A percentile compares a stretch with the other conserved stretches of the same genome.
Conservation (phyloP, 140 eudicot genomes). For the Cichorium intybus region DNA sequence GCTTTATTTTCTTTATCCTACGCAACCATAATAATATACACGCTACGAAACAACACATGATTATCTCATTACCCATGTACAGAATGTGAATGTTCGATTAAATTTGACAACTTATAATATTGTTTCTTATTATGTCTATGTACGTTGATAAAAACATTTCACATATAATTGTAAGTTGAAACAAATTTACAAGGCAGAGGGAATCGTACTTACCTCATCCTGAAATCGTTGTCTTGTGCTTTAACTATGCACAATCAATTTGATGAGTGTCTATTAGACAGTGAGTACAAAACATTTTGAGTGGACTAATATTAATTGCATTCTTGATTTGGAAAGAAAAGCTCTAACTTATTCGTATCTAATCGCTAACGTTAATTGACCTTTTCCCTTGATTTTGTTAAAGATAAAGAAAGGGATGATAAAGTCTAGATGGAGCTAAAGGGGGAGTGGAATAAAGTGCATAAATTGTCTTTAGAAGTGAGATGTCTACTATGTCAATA, state of each 20-base stretch:
- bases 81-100: not conserved
- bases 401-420: not conserved
- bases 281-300: not conserved
- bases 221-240: not conserved
- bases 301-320: not conserved
- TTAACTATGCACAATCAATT: not conserved
- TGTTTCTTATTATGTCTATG: too few species aligned
- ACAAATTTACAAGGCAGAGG: too few species aligned
- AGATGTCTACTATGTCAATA: too few species aligned
- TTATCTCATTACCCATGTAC: not conserved
- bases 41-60: not conserved
- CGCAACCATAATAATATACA: not conserved
- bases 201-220: too few species aligned
- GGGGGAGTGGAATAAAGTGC: not conserved
- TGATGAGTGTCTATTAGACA: not conserved
- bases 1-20: not conserved
- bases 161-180: too few species aligned
- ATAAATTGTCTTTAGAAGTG: not conserved
- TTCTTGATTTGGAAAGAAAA: not conserved
- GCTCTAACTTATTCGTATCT: not conserved
- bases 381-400: not conserved
- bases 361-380: too few species aligned
- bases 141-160: too few species aligned
- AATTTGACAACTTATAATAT: not conserved
- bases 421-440: not conserved